Evolutionary conservation across 805 yeast species (phyloP), one percentile per base, ranked within the genome.

Genomic region (Ogataea pignaliae): DNA sequence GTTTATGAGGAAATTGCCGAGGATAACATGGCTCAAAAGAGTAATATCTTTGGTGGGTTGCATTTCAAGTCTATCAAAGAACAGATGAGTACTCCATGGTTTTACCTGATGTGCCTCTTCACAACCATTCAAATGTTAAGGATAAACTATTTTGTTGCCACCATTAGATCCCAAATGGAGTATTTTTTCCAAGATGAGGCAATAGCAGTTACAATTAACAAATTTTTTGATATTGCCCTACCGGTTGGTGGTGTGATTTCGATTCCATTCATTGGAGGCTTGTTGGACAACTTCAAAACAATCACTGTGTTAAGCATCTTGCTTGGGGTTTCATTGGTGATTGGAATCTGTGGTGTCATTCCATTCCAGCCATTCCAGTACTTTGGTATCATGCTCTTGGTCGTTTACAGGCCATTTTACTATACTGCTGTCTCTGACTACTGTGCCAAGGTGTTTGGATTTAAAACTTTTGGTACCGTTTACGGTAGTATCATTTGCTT

Each of bases 341-440:
- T 89, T 49, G 96, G 96, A 10, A 51, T 84, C 0, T 70, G 79
- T 54, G 97, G 97, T 0, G 64, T 88, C 29, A 53, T 85, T 31
- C 70, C 83, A 3, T 29, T 48, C 10, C 53, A 56, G 40, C n/a
- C 43, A 9, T 71, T 78, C 2, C 89, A 90, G 35, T 72, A 85
- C 37, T 36, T 76, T 1, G 96, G 95, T 3, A 85, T 90, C 36
- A 53, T 80, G 2, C 51, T 85, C 29, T 68, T 90, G 52, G 97
- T 88, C 10, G 70, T 86, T 1, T 89, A 86, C 65, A 75, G 98
- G 62, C 97, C 98, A 10, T 86, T 90, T 59, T 89, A 86, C 59
- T 91, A 90, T 65, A 90, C 98, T 1, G 87, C 95, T 1, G 88
- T 89, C 7, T 85, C 96, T 1, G 97, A 91, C 64, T 88, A 83